Evolutionary conservation across 495 filamentous ascomycete species (phyloP).

Genomic region (Hypoxylon crocopeplum): DNA sequence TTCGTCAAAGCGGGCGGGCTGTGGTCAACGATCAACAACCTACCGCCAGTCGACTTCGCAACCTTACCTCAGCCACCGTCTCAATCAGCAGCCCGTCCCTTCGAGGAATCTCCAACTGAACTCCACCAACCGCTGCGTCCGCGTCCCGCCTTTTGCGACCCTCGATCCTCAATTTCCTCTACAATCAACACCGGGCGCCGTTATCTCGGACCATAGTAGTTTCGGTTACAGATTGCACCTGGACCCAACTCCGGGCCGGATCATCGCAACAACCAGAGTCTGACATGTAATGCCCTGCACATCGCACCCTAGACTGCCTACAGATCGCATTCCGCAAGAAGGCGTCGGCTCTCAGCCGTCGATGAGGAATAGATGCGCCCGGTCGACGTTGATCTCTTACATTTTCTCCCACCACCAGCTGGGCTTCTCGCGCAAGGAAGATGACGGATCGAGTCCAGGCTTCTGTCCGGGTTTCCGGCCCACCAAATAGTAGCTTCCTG

Average conservation of each 20-base stretch:
- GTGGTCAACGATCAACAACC: slow-evolving; percentile 6
- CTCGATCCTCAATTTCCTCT: slow-evolving; percentile 17
- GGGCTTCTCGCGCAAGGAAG: slow-evolving; percentile 36
- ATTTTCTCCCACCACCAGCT: slow-evolving; percentile 24
- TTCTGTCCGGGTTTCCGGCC: slow-evolving; percentile 95
- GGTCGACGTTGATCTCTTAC: slow-evolving; percentile 24
- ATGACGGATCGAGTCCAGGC: slow-evolving; percentile 71
- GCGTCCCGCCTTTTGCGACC: slow-evolving; percentile 11
- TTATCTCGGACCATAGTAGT: neutral
- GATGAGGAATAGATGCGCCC: slow-evolving; percentile 38
- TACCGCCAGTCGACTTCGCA: slow-evolving; percentile 19
- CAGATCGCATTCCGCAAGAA: slow-evolving; percentile 33
- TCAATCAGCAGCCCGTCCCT: slow-evolving; percentile 19
- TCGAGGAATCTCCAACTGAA: slow-evolving; percentile 7
- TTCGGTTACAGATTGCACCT: slow-evolving; percentile 3
- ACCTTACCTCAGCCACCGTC: slow-evolving; percentile 34
- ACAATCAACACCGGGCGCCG: slow-evolving; percentile 8
- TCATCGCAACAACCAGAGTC: slow-evolving; percentile 4
- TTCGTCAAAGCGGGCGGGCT: slow-evolving; percentile 13
- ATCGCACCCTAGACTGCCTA: slow-evolving; percentile 10
- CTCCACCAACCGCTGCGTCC: slow-evolving; percentile 12
- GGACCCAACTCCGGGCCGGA: neutral
- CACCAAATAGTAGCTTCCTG: slow-evolving; percentile 94
- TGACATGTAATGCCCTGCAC: slow-evolving; percentile 27
- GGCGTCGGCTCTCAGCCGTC: slow-evolving; percentile 39